Base-by-base conservation (phyloP, 2,329 filamentous ascomycete genomes). In the Rhynchosporium secalis region DNA sequence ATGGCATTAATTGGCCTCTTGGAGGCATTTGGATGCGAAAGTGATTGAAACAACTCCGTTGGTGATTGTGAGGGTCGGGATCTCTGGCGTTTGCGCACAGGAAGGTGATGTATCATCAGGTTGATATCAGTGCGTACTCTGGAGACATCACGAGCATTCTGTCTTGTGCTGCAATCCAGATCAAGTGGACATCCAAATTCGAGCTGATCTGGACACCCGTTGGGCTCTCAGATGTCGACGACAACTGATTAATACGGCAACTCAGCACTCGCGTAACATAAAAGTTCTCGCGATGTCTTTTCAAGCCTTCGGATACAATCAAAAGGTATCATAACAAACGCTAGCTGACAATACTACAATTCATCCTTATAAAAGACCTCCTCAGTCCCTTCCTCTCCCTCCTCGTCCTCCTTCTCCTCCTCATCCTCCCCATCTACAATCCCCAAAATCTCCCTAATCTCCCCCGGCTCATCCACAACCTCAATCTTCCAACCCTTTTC, bases 401-500 rank as follows among this genome's bases (percentile, higher is more conserved):
- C 33, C 33, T 36, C 33, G 20, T 71, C 70, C 6, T 61, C 67
- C 13, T 69, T 72, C 2, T 76, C 73, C 78, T 77, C 74, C 9
- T 81, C 78, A 0, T 83, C 80, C 1, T 83, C 81, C 1, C 78
- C 77, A 33, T 88, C 86, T 15, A 94, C 82, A 47, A 90, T 84
- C 0, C 88, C 90, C 49, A 88, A 79, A 46, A 94, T 84, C 72
- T 92, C 88, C 65, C 84, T 78, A 28, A 83, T 81, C 4, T 74
- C 72, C 4, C 80, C 77, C 1, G 87, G 83, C 10, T 85, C 80
- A 70, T 95, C 89, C 1, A 95, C 84, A 13, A 95, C 80, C 75
- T 95, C 90, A 63, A 96, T 78, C 70, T 87, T 89, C 92, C 92
- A 96, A 15, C 86, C 86, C 67, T 86, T 84, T 7, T 88, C 86